Conservation (phyloP, 352 stramenopile species). For the Pythium guiyangense region DNA sequence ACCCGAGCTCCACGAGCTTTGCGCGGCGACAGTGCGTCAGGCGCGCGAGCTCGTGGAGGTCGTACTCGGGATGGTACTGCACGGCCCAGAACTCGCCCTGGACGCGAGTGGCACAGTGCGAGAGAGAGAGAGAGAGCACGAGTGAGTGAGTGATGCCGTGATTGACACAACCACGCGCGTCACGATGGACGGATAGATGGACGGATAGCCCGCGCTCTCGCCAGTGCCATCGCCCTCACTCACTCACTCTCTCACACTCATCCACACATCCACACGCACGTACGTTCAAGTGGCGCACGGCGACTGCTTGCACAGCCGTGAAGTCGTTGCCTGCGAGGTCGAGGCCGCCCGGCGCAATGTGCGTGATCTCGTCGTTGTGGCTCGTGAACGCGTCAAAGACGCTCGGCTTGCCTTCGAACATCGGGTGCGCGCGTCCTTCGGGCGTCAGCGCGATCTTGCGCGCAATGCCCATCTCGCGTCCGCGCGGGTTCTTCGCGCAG, state of each 20-base stretch:
- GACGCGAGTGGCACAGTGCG: conserved; percentile 14
- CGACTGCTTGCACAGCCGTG: conserved; percentile 66
- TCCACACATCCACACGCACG: too few species aligned
- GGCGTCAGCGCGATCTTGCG: too few species aligned
- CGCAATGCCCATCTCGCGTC: too few species aligned
- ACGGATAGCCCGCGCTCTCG: too few species aligned
- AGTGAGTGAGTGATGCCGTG: background rate
- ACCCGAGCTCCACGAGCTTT: too few species aligned
- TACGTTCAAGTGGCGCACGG: conserved; percentile 63
- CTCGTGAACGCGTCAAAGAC: conserved; percentile 82
- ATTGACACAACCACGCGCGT: background rate
- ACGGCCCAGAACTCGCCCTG: conserved; percentile 77
- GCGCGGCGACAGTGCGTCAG: too few species aligned
- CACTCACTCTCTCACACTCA: too few species aligned
- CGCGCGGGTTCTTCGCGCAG: too few species aligned
- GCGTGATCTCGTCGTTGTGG: conserved; percentile 81
- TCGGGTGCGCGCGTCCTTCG: too few species aligned
- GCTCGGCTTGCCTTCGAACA: conserved; percentile 76
- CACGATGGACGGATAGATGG: background rate
- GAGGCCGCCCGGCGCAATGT: conserved; percentile 60
- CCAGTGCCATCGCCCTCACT: too few species aligned
- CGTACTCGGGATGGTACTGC: conserved; percentile 86
- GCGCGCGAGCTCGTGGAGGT: too few species aligned
- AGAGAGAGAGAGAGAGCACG: conserved; percentile 1
- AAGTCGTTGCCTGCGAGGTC: conserved; percentile 60